A percentile compares a stretch with the other conserved stretches of the same genome.
phyloP scores from a whole-genome alignment of 495 filamentous ascomycete species.

The Hyaloscypha bicolor region DNA sequence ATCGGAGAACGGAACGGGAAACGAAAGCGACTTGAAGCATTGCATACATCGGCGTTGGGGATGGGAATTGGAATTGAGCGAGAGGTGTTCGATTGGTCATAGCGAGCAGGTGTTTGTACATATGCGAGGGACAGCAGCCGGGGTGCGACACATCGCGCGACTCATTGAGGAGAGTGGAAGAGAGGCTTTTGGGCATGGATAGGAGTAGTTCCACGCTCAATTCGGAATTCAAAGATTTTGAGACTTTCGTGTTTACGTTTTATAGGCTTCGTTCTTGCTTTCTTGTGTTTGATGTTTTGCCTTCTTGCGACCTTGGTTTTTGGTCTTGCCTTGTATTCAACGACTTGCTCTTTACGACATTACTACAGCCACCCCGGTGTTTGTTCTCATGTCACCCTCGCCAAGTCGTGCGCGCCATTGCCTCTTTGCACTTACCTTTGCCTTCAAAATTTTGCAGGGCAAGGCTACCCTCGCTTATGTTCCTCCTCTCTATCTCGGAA shows the following conservation, averaged over 20 bases:
- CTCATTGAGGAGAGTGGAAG: background rate
- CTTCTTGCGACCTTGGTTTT: too few species aligned
- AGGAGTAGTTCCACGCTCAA: background rate
- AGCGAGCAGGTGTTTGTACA: conserved; percentile 18
- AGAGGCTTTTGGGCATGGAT: background rate
- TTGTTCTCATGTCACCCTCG: too few species aligned
- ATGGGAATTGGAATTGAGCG: background rate
- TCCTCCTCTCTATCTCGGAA: too few species aligned
- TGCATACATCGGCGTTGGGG: conserved; percentile 17
- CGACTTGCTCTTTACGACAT: too few species aligned
- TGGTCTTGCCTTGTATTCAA: too few species aligned
- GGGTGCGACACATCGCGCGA: background rate
- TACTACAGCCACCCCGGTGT: too few species aligned
- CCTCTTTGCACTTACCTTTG: too few species aligned
- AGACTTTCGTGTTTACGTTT: background rate
- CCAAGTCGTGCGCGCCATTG: too few species aligned
- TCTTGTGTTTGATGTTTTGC: too few species aligned
- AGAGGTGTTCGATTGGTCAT: conserved; percentile 10
- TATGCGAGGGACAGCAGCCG: background rate
- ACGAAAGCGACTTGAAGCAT: conserved; percentile 11
- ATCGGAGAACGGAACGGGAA: background rate
- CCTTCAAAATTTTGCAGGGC: too few species aligned
- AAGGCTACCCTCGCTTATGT: too few species aligned
- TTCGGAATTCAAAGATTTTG: background rate
- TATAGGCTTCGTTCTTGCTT: too few species aligned